Evolutionary conservation across 2,329 filamentous ascomycete genomes (phyloP), one percentile per base, ranked within the genome.

Genomic region (Aureobasidium sp.): DNA sequence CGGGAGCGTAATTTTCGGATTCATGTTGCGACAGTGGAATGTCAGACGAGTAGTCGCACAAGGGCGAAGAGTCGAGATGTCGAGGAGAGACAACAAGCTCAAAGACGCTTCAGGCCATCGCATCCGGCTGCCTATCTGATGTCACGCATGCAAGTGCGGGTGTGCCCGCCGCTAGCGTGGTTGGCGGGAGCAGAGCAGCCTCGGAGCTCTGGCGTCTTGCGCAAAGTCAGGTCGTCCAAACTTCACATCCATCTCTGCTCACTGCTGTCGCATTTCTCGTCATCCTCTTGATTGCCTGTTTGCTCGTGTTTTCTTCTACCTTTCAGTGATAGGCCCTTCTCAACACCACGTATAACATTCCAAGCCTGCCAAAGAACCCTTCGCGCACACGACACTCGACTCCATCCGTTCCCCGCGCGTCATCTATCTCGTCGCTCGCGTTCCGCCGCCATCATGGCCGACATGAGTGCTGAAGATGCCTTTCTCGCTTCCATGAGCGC

Each of bases 1-100:
- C 32, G 82, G 82, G 41, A 83, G 77, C 21, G 81, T 80, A 67
- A 85, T 85, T 68, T 82, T 81, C 66, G 82, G 82, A 69, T 84
- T 85, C 82, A 84, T 84, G 36, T 51, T 42, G 36, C 25, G 14
- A 39, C 13, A 37, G 36, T 36, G 3, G 7, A 8, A 14, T n/a
- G n/a, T n/a, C n/a, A 3, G 7, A 9, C 8, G 50, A 41, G 34
- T 7, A 14, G 49, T 36, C 14, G 36, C 49, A 41, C 49, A 25
- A 54, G 50, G 25, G 37, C 11, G 16, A 21, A 54, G 37, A 54
- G 37, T 41, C 34, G 21, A 36, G 16, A 42, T 27, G 32, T 2
- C 21, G 13, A 30, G 44, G 44, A 29, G n/a, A 37, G 50, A 16
- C 16, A 21, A 42, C 37, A 10, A 10, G 8, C n/a, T 36, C 30